Percentiles rank a stretch among this genome's conserved stretches.
phyloP scores from a whole-genome alignment of 306 rosid genomes.

The Corylus heterophylla region DNA sequence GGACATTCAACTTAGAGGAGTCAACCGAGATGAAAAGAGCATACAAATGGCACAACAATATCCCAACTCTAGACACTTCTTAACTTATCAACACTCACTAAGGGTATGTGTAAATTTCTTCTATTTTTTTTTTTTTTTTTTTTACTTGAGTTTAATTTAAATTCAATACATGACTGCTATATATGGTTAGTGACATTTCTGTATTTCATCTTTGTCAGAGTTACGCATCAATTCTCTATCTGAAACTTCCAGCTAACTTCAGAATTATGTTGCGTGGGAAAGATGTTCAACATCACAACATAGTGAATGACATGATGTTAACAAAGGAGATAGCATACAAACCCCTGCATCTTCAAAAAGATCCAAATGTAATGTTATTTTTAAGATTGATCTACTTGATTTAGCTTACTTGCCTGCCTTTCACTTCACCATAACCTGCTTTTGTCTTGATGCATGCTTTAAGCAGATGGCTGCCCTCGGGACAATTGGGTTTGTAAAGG shows the following conservation, averaged over 20 bases:
- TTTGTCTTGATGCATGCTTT: neutral
- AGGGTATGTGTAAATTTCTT: constrained; percentile 7
- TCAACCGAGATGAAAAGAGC: constrained; percentile 5
- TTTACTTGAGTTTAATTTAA: neutral
- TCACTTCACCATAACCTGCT: neutral
- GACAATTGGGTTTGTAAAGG: constrained; percentile 17
- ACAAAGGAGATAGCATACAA: neutral
- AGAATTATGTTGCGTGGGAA: constrained; percentile 15
- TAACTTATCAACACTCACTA: constrained; percentile 12
- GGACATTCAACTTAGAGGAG: constrained; percentile 21
- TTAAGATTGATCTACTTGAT: neutral
- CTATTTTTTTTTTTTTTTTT: too few relatives aligned
- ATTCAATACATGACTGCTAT: too few relatives aligned
- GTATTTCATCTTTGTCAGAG: constrained; percentile 2
- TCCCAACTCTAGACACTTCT: constrained; percentile 12
- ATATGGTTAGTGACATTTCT: too few relatives aligned
- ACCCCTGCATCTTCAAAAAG: neutral
- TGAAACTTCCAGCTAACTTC: neutral
- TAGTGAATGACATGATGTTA: constrained; percentile 15
- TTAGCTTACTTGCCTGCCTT: neutral
- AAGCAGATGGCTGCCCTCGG: neutral
- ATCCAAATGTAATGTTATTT: constrained; percentile 5
- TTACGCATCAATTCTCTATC: constrained; percentile 23
- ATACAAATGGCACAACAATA: constrained; percentile 3
- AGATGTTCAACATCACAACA: constrained; percentile 6